These are phyloP conservation scores for Dictyostelium purpureum DNA, from an alignment of 78 protist species.

Conservation along the genomic window DNA sequence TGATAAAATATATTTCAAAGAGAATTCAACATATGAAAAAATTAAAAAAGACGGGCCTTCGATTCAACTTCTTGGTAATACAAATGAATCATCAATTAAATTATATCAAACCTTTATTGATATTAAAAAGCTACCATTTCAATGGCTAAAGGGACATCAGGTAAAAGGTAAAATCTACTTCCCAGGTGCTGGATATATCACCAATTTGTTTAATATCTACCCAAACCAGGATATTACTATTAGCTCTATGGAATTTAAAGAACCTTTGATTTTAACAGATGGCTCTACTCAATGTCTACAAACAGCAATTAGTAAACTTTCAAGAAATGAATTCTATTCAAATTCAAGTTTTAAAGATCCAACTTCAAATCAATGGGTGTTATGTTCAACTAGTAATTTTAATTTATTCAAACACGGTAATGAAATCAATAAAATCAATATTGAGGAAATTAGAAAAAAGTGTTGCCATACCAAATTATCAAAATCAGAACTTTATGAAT, in stretches of 20 bases:
- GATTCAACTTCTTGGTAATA: neutral
- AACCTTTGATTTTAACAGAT: slow-evolving; percentile 27
- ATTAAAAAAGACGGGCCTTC: neutral
- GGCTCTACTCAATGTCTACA: slow-evolving; percentile 21
- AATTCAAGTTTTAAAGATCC: neutral
- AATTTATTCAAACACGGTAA: neutral
- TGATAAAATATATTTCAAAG: neutral
- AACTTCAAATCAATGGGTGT: neutral
- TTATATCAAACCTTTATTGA: neutral
- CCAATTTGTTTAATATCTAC: neutral
- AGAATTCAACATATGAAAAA: neutral
- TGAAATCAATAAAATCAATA: neutral
- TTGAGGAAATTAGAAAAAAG: neutral
- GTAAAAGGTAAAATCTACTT: neutral
- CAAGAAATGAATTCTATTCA: too few relatives aligned
- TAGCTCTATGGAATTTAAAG: neutral
- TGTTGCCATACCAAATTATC: neutral
- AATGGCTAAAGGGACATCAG: slow-evolving; percentile 31
- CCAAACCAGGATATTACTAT: neutral
- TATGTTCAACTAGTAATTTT: neutral
- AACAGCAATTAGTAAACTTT: too few relatives aligned
- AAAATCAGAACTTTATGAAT: neutral
- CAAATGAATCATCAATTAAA: neutral
- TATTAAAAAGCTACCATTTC: neutral
- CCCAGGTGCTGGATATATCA: slow-evolving; percentile 21